Base-by-base conservation (phyloP, 1,284 basidiomycete genomes). In the Malassezia vespertilionis region DNA sequence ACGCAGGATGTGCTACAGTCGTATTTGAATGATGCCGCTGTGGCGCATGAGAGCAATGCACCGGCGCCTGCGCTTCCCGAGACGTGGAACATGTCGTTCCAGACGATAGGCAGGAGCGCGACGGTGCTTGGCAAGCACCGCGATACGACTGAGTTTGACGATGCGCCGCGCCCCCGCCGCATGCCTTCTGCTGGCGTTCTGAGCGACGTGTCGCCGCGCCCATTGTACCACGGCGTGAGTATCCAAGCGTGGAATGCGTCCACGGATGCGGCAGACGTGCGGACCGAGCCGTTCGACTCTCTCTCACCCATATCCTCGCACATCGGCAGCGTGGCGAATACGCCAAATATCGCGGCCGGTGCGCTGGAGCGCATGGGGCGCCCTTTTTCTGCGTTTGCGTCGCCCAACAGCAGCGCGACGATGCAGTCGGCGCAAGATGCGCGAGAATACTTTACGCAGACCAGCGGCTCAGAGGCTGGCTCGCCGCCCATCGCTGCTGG, bases 181-280 rank as follows among this genome's bases (percentile, higher is more conserved):
- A n/a, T n/a, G n/a, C n/a, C n/a, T n/a, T n/a, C 9, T 21, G 23
- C 31, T 20, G 20, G 7, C 28, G 40, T 22, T 33, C 21, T 26
- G 34, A 14, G 3, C 30, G 14, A 11, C 43, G 33, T 12, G 15
- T 8, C 11, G 18, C 8, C n/a, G 23, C 22, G 27, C 5, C 30
- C 2, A 33, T 14, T 9, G 15, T 18, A 7, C 5, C 30, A 15
- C 30, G 12, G 30, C n/a, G 10, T 12, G 24, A 39, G 26, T n/a
- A 40, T 40, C 39, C 20, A 32, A 11, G 21, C 39, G 27, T 40
- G 39, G 39, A 40, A 40, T 20, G 39, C 27, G 12, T 20, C 21
- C 8, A 40, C 39, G 39, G 24, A 28, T 23, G n/a, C 11, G 11
- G n/a, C 37, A 3, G n/a, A n/a, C n/a, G 23, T 11, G 17, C 8